Evolutionary conservation across 441 rosid genomes (phyloP).

Genomic region (Adansonia rubrostipa): DNA sequence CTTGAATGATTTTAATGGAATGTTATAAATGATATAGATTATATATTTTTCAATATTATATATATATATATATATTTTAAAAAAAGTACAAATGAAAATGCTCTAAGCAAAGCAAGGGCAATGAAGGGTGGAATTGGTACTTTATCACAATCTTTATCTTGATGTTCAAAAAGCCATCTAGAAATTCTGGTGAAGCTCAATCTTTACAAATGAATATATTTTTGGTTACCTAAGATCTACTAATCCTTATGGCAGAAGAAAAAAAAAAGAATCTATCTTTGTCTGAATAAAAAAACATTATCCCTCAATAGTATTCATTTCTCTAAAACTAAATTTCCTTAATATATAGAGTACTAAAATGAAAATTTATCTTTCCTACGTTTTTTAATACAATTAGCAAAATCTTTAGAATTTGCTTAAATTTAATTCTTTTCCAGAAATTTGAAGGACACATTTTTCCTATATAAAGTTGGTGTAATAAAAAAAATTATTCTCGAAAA

Average conservation of each 20-base stretch:
- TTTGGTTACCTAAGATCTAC: conserved; percentile 26
- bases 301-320: conserved; percentile 24
- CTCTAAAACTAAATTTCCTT: not conserved
- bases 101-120: not conserved
- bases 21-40: no score
- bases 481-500: not conserved
- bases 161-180: not conserved
- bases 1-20: no score
- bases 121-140: not conserved
- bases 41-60: no score
- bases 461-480: no score
- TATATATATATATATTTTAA: no score
- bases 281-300: conserved; percentile 38
- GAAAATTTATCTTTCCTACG: not conserved
- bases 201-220: not conserved
- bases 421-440: no score
- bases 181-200: not conserved
- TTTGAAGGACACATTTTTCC: no score
- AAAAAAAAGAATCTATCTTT: no score
- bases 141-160: conserved; percentile 1
- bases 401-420: no score
- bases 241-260: not conserved
- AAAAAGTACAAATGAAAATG: not conserved
- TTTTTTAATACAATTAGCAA: not conserved
- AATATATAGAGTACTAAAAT: not conserved